Evolutionary conservation across 2,329 filamentous ascomycete species (phyloP), one percentile per base, ranked within the genome.

Genomic region (Beauveria sp.): DNA sequence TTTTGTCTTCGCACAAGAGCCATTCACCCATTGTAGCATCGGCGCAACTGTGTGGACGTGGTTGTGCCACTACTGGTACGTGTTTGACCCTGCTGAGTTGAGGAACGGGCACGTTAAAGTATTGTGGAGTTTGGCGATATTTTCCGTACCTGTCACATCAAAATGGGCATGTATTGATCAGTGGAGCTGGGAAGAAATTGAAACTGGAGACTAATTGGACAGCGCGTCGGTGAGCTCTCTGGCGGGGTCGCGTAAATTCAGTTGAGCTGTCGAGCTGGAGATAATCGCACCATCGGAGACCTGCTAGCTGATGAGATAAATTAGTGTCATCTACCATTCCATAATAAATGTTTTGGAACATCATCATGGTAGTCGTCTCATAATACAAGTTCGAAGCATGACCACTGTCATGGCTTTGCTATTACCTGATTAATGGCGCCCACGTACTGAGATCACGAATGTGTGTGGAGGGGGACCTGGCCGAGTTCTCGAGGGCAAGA

Each of bases 71-170:
- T 7, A 18, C 18, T 46, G 40, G 26, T 24, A 31, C 26, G 7
- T 38, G 34, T 38, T 12, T 46, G 9, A 20, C 40, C 40, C 31
- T 45, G 57, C 20, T 26, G 7, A 10, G 40, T 53, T 53, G 43
- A 49, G 20, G 57, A 52, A 40, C 40, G 38, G 57, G 57, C 57
- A 60, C 57, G 57, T 60, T 60, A 40, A 53, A 60, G 26, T 53
- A 45, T 46, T 52, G 49, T 60, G 57, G 57, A 60, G 50, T 53
- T 52, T 38, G 43, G 12, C 22, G 22, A 40, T 45, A 18, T 26
- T 50, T 46, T 53, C 16, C 22, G 31, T 28, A 7, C 26, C 31
- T 60, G 57, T 24, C 31, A 60, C 49, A 38, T 38, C 24, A 38
- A 38, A 46, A 26, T 52, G 57, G 40, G 49, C 40, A 53, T 42